Conservation (phyloP, 495 filamentous ascomycete genomes). For the Trichoderma gamsii region DNA sequence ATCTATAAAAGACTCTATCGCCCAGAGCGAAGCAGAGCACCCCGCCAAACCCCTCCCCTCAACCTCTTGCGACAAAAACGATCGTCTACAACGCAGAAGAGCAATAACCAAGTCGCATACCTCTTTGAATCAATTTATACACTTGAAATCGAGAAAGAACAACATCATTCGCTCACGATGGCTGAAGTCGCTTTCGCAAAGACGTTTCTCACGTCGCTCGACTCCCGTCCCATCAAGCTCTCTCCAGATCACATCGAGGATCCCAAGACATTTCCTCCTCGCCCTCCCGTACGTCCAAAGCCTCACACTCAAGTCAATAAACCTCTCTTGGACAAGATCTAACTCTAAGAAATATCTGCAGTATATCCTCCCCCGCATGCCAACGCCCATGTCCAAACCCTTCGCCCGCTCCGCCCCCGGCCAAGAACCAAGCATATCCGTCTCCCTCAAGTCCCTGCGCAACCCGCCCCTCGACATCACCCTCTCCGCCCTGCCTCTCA, state of each 20-base stretch:
- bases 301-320: no score
- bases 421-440: conserved; percentile 45
- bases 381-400: conserved; percentile 46
- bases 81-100: neutral
- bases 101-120: neutral
- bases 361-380: conserved; percentile 45
- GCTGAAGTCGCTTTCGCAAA: conserved; percentile 81
- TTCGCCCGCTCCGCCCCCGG: conserved; percentile 26
- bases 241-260: conserved; percentile 81
- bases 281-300: conserved; percentile 56
- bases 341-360: conserved; percentile 16
- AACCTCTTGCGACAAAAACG: no score
- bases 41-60: no score
- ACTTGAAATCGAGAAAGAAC: no score
- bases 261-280: conserved; percentile 62
- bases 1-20: no score
- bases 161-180: conserved; percentile 44
- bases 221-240: conserved; percentile 69
- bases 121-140: neutral
- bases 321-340: no score
- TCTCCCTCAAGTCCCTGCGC: conserved; percentile 67
- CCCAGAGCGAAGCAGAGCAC: no score
- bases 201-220: conserved; percentile 71
- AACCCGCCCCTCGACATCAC: conserved; percentile 59
- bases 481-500: conserved; percentile 51